Conservation (phyloP, 2,329 filamentous ascomycete genomes). For the Fusarium palustre region DNA sequence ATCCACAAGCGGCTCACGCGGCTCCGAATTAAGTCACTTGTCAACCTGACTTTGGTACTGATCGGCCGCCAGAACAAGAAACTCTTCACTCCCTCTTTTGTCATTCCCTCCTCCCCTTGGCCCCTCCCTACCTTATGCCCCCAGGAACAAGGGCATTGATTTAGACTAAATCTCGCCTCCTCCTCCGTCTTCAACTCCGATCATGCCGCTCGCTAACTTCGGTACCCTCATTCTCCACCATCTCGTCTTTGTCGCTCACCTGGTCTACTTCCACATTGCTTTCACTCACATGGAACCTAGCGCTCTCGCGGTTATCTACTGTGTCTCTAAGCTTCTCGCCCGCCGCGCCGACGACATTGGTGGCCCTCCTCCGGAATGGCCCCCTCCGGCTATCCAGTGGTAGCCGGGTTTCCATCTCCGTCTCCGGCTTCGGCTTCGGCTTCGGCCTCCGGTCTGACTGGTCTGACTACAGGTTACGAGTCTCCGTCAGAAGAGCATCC, state of each 20-base stretch:
- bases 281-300: conserved; percentile 62
- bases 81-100: neutral
- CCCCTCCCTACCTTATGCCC: neutral
- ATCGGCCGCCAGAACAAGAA: conserved; percentile 16
- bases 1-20: conserved; percentile 36
- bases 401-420: conserved; percentile 36
- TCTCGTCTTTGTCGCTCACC: conserved; percentile 65
- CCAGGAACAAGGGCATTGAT: conserved; percentile 14
- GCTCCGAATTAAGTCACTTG: conserved; percentile 9
- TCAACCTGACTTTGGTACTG: conserved; percentile 8
- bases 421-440: conserved; percentile 13
- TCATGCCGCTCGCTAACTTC: conserved; percentile 64
- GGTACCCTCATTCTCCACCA: conserved; percentile 64
- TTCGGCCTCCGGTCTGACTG: neutral
- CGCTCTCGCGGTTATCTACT: conserved; percentile 60
- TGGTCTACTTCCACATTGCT: conserved; percentile 65
- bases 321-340: conserved; percentile 60
- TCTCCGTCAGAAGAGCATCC: conserved; percentile 54
- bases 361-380: conserved; percentile 53
- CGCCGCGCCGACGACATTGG: conserved; percentile 62
- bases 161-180: conserved; percentile 9
- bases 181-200: neutral
- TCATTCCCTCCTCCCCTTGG: too few species aligned
- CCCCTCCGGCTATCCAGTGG: conserved; percentile 49
- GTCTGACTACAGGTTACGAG: conserved; percentile 50